These are phyloP conservation scores for Aspergillus novofumigatus DNA, from an alignment of 2,329 filamentous ascomycete genomes.

Conservation along the genomic window DNA sequence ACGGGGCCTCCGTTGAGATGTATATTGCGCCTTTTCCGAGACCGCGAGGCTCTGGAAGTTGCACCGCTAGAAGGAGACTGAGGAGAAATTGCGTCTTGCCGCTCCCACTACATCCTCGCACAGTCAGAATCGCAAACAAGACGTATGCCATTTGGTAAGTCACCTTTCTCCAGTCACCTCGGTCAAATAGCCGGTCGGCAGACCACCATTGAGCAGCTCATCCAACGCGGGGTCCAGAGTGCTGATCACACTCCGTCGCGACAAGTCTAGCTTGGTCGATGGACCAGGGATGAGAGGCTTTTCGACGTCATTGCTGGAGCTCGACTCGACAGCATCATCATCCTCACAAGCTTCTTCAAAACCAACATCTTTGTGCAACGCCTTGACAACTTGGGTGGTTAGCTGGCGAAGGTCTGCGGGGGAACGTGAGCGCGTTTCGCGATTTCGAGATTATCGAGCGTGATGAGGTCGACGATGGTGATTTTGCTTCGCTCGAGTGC, in stretches of 20 bases:
- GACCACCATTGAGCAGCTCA: conserved; percentile 66
- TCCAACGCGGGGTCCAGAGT: conserved; percentile 76
- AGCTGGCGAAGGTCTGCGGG: conserved; percentile 75
- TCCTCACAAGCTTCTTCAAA: conserved; percentile 24
- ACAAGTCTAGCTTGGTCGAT: conserved; percentile 28
- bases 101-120: conserved; percentile 57
- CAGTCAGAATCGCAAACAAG: conserved; percentile 8
- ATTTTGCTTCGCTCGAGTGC: conserved; percentile 74
- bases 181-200: conserved; percentile 75
- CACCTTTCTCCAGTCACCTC: conserved; percentile 89
- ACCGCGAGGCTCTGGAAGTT: conserved; percentile 71
- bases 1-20: conserved; percentile 84
- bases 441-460: conserved; percentile 75
- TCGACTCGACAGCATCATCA: conserved; percentile 12
- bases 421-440: conserved; percentile 82
- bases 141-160: background rate
- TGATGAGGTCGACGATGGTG: conserved; percentile 78
- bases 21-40: conserved; percentile 76
- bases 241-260: conserved; percentile 62
- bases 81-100: conserved; percentile 95
- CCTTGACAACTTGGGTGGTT: conserved; percentile 60
- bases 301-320: conserved; percentile 21
- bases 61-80: conserved; percentile 74
- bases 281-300: conserved; percentile 14
- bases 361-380: conserved; percentile 61